A percentile compares a stretch with the other conserved stretches of the same genome.
These are phyloP conservation scores for Mycocentrospora acerina DNA, from an alignment of 2,329 filamentous ascomycete genomes.

Conservation along the genomic window DNA sequence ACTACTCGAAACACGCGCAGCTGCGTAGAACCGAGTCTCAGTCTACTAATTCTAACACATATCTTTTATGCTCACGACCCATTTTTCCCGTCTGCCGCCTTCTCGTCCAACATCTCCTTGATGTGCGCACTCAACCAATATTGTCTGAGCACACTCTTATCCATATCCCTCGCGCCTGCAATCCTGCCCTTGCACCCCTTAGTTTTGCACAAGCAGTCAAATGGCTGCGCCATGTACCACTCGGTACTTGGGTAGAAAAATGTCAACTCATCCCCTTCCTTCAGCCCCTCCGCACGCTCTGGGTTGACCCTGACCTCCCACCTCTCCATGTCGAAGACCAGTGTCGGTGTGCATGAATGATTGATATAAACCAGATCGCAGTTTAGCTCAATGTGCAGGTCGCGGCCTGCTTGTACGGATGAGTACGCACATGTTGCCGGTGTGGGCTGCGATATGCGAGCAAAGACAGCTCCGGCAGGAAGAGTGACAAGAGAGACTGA, in stretches of 20 bases:
- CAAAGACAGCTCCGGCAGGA: constrained; percentile 54
- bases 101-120: constrained; percentile 33
- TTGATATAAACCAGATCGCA: constrained; percentile 60
- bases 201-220: constrained; percentile 64
- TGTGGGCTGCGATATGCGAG: constrained; percentile 51
- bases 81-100: constrained; percentile 4
- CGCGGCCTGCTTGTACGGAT: constrained; percentile 53
- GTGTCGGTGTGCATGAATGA: constrained; percentile 55
- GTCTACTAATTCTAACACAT: no score
- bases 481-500: constrained; percentile 53
- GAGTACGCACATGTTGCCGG: constrained; percentile 51
- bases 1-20: no score
- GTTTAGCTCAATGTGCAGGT: constrained; percentile 58
- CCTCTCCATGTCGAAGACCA: constrained; percentile 55
- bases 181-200: constrained; percentile 63
- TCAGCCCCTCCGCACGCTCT: constrained; percentile 28
- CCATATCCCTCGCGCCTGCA: constrained; percentile 64
- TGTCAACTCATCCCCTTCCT: constrained; percentile 45
- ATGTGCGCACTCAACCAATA: constrained; percentile 48
- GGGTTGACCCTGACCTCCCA: constrained; percentile 59
- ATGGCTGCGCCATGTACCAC: constrained; percentile 73
- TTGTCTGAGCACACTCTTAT: constrained; percentile 54
- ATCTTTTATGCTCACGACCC: not conserved
- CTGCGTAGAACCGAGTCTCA: no score
- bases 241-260: constrained; percentile 79